Percentiles rank a stretch among this genome's conserved stretches.
phyloP scores from a whole-genome alignment of 345 rosid species.

The Gossypium anomalum region DNA sequence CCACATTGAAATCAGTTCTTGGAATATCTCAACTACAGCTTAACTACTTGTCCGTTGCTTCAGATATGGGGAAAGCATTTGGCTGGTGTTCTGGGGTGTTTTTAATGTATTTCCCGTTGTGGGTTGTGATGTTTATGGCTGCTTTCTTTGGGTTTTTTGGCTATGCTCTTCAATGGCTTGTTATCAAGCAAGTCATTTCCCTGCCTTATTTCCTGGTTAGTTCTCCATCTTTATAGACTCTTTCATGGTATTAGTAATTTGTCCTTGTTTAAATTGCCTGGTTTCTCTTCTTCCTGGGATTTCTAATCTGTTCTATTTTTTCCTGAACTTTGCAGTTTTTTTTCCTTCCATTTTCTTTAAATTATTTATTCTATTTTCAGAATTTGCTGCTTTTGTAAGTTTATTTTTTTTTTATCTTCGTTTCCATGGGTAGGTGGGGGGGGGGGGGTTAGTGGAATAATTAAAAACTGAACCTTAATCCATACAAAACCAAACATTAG shows the following conservation, averaged over 20 bases:
- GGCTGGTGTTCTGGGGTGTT: slow-evolving; percentile 77
- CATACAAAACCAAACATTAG: background rate
- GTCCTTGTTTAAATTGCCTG: background rate
- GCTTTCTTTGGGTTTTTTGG: slow-evolving; percentile 49
- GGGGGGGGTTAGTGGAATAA: background rate
- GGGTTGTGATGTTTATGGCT: slow-evolving; percentile 45
- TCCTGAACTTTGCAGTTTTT: background rate
- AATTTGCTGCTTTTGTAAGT: background rate
- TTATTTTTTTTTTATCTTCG: background rate
- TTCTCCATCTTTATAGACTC: background rate
- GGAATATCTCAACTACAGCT: slow-evolving; percentile 68
- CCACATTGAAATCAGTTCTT: slow-evolving; percentile 50
- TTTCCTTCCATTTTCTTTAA: background rate
- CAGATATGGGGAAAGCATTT: slow-evolving; percentile 72
- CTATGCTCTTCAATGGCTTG: slow-evolving; percentile 73
- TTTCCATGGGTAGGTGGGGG: background rate
- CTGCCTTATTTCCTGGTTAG: slow-evolving; percentile 64
- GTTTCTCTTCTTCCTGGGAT: background rate
- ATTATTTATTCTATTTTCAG: background rate
- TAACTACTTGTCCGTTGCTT: slow-evolving; percentile 66
- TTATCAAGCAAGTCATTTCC: slow-evolving; percentile 42
- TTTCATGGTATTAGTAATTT: background rate
- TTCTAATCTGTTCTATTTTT: background rate
- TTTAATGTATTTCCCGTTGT: slow-evolving; percentile 29
- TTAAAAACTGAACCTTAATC: background rate